phyloP scores from a whole-genome alignment of 1,284 basidiomycete genomes.

The Irpex rosettiformis region DNA sequence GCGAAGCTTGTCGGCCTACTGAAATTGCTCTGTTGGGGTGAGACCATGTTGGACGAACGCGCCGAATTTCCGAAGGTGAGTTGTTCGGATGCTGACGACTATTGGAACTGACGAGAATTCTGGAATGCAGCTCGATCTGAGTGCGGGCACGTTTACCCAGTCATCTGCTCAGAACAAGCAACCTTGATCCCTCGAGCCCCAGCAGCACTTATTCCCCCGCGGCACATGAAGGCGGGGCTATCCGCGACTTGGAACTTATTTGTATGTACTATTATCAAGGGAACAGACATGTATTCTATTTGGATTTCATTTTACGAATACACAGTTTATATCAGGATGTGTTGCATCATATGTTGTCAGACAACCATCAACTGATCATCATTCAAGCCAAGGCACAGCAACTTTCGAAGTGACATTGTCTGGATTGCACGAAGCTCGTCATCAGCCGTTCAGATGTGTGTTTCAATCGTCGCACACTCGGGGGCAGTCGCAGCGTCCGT shows the following conservation, averaged over 20 bases:
- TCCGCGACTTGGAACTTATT: background rate
- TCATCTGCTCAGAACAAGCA: background rate
- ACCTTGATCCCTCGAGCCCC: too few relatives aligned
- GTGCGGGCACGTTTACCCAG: constrained; percentile 25
- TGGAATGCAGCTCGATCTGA: constrained; percentile 23
- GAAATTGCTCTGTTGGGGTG: constrained; percentile 87
- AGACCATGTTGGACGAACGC: constrained; percentile 72
- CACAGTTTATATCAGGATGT: background rate
- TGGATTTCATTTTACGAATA: constrained; percentile 5
- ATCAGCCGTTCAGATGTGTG: background rate
- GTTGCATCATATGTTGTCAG: background rate
- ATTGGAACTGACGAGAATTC: background rate
- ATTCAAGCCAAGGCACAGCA: background rate
- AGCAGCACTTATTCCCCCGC: too few relatives aligned
- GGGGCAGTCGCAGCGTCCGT: background rate
- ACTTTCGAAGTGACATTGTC: background rate
- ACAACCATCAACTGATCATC: constrained; percentile 7
- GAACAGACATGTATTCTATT: background rate
- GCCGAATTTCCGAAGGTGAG: constrained; percentile 73
- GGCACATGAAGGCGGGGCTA: background rate
- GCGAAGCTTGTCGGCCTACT: constrained; percentile 88
- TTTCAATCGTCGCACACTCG: background rate
- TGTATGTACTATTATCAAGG: constrained; percentile 2
- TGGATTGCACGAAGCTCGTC: background rate
- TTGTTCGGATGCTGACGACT: background rate